Conservation (phyloP, 306 rosid genomes). For the Betula pendula region DNA sequence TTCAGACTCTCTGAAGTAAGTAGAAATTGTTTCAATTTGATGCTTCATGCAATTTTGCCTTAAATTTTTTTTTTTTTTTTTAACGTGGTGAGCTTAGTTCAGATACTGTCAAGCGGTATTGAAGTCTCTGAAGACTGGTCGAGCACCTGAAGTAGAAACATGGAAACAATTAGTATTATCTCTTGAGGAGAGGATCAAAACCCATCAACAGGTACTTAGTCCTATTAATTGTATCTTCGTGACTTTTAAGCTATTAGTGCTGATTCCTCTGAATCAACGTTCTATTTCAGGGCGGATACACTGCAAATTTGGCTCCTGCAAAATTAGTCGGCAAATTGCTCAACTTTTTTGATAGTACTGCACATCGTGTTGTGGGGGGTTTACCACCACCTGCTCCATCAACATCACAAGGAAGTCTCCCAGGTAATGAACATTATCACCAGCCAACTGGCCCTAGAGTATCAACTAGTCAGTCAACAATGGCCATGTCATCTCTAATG, state of each 20-base stretch:
- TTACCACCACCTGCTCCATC: slow-evolving; percentile 84
- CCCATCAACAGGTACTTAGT: slow-evolving; percentile 74
- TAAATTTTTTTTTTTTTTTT: slow-evolving; percentile 7
- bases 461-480: slow-evolving; percentile 75
- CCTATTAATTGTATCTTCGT: slow-evolving; percentile 9
- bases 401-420: slow-evolving; percentile 48
- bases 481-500: slow-evolving; percentile 77
- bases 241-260: slow-evolving; percentile 17
- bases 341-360: slow-evolving; percentile 84
- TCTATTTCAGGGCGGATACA: slow-evolving; percentile 74
- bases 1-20: slow-evolving; percentile 92
- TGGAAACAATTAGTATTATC: slow-evolving; percentile 78
- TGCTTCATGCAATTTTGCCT: slow-evolving; percentile 12
- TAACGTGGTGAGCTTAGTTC: slow-evolving; percentile 24
- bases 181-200: slow-evolving; percentile 89
- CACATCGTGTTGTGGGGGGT: slow-evolving; percentile 93
- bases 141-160: slow-evolving; percentile 81
- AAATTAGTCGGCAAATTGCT: slow-evolving; percentile 81
- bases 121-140: slow-evolving; percentile 80
- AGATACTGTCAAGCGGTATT: slow-evolving; percentile 89
- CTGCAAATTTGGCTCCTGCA: slow-evolving; percentile 72
- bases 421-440: slow-evolving; percentile 54
- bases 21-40: slow-evolving; percentile 23
- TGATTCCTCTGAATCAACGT: slow-evolving; percentile 23
- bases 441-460: slow-evolving; percentile 57